Conservation (phyloP, 768 basidiomycete genomes). For the Leccinum disarticulatum region DNA sequence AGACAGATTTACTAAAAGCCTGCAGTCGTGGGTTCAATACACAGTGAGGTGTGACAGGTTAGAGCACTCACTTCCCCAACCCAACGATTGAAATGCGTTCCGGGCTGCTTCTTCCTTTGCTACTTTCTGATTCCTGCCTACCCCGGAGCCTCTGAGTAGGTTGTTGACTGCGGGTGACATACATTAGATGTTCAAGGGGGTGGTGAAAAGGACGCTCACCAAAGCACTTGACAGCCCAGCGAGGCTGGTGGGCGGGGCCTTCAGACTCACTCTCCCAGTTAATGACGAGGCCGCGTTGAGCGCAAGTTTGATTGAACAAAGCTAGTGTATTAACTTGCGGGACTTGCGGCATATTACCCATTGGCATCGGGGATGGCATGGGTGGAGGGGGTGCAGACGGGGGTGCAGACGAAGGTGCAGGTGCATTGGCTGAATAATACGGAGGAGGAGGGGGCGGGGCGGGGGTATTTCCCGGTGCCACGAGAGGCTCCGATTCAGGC, state of each 20-base stretch:
- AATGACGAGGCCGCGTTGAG: conserved; percentile 44
- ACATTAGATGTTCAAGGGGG: not conserved
- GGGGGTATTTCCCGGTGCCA: conserved; percentile 17
- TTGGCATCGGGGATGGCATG: conserved; percentile 16
- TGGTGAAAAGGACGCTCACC: conserved; percentile 38
- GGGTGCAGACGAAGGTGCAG: conserved; percentile 15
- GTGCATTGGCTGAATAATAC: conserved; percentile 19
- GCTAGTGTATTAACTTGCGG: conserved; percentile 42
- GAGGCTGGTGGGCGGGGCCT: conserved; percentile 55
- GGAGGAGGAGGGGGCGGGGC: conserved; percentile 28
- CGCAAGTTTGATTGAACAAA: conserved; percentile 52
- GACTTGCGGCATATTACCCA: conserved; percentile 23
- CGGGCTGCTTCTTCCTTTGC: conserved; percentile 71
- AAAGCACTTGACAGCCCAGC: conserved; percentile 54
- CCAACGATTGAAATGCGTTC: conserved; percentile 51
- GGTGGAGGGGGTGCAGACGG: conserved; percentile 24
- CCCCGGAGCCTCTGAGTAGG: conserved; percentile 47
- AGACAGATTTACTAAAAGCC: conserved; percentile 14
- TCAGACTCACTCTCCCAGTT: conserved; percentile 46
- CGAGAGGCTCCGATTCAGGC: conserved; percentile 37
- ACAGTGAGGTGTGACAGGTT: not conserved
- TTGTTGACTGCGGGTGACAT: conserved; percentile 45
- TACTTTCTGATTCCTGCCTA: conserved; percentile 59
- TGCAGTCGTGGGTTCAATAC: conserved; percentile 6
- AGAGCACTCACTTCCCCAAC: conserved; percentile 44